Evolutionary conservation across 225 moss, liverwort and hornwort genomes (phyloP).

Genomic region (Marchantia paleacea): DNA sequence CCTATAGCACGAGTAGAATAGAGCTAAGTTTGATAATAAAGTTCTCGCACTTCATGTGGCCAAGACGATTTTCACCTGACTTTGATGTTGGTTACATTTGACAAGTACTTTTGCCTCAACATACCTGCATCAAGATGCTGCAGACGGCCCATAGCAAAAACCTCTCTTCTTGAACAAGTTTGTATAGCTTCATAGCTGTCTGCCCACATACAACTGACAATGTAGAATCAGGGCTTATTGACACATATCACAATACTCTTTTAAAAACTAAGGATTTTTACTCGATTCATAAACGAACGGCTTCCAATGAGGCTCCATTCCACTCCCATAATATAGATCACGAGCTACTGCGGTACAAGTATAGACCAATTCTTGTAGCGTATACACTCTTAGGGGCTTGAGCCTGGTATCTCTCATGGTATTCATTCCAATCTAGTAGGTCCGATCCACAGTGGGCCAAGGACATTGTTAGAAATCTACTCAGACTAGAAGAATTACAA

Average conservation of each 20-base stretch:
- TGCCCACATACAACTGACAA: conserved; percentile 33
- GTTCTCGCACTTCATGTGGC: background rate
- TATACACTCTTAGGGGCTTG: background rate
- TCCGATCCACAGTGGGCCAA: too few relatives aligned
- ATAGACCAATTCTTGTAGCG: too few relatives aligned
- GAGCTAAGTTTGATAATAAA: background rate
- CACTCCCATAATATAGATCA: background rate
- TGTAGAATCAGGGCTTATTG: conserved; percentile 9
- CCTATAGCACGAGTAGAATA: background rate
- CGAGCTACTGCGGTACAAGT: background rate
- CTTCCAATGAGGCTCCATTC: background rate
- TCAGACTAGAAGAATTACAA: background rate
- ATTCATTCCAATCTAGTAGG: too few relatives aligned
- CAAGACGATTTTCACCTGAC: background rate
- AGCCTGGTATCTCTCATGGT: too few relatives aligned
- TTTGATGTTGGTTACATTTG: background rate
- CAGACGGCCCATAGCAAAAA: conserved; percentile 93
- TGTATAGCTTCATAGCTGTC: conserved; percentile 89
- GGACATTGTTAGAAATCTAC: too few relatives aligned
- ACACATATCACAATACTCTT: background rate
- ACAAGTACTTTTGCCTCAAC: background rate
- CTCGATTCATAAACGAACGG: too few relatives aligned
- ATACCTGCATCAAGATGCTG: conserved; percentile 81
- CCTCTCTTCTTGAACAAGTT: conserved; percentile 73
- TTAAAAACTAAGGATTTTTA: background rate